Conservation (phyloP, 2,329 filamentous ascomycete species). For the Aspergillus brunneoviolaceus region DNA sequence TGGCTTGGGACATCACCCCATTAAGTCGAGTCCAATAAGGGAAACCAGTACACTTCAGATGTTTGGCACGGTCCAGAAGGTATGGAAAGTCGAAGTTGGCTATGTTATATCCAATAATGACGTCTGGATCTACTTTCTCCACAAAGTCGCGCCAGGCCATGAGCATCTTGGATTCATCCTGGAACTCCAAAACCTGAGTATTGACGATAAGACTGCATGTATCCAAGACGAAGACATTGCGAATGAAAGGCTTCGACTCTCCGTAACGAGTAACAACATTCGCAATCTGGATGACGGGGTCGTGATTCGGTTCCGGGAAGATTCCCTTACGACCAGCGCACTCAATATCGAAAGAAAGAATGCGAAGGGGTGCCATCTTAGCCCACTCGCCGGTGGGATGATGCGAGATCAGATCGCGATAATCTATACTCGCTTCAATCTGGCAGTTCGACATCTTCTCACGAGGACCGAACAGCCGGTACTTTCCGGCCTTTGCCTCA, state of each 20-base stretch:
- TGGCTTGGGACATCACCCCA: constrained; percentile 67
- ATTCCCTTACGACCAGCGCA: constrained; percentile 96
- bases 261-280: constrained; percentile 93
- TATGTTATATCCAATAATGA: constrained; percentile 99
- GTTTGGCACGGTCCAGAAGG: constrained; percentile 79
- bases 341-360: constrained; percentile 97
- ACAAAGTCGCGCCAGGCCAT: constrained; percentile 88
- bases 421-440: constrained; percentile 86
- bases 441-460: constrained; percentile 88
- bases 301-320: constrained; percentile 87
- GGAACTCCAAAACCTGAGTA: constrained; percentile 83
- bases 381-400: constrained; percentile 91
- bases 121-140: constrained; percentile 86
- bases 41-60: constrained; percentile 77
- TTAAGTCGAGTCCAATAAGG: constrained; percentile 84
- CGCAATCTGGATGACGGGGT: constrained; percentile 97
- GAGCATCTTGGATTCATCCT: constrained; percentile 85
- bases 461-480: constrained; percentile 64
- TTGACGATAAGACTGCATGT: constrained; percentile 92
- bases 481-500: constrained; percentile 73
- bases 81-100: constrained; percentile 98
- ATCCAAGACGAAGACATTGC: constrained; percentile 94
- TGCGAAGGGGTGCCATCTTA: constrained; percentile 92
- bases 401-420: constrained; percentile 80
- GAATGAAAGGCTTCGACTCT: constrained; percentile 91